Conservation (phyloP, 2,329 filamentous ascomycete genomes). For the Chaetomium sp. region DNA sequence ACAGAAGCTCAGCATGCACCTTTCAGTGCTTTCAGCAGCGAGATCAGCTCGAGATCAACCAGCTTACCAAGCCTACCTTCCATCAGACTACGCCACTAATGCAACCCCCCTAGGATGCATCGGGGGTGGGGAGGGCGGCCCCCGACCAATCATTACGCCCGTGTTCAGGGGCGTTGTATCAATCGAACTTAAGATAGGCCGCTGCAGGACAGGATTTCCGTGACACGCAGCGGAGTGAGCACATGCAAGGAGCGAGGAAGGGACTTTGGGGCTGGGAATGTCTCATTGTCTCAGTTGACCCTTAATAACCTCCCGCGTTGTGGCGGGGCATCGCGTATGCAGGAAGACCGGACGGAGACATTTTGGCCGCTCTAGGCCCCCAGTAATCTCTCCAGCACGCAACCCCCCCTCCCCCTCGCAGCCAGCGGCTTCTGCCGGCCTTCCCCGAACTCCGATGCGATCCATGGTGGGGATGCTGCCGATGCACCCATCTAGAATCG, state of each 20-base stretch:
- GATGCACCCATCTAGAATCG: not conserved
- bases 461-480: not conserved
- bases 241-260: no score
- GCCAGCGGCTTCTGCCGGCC: not conserved
- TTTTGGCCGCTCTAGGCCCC: not conserved
- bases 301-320: not conserved
- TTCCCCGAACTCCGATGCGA: not conserved
- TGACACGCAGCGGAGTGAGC: no score
- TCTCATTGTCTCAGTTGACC: not conserved
- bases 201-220: not conserved
- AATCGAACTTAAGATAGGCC: not conserved
- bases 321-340: not conserved
- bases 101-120: not conserved
- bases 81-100: not conserved
- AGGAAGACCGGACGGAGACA: not conserved
- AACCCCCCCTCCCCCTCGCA: no score
- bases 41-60: not conserved
- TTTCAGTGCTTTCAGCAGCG: not conserved
- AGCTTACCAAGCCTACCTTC: not conserved
- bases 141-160: not conserved
- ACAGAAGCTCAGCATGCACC: no score
- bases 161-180: not conserved
- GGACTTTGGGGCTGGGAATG: no score
- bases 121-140: no score
- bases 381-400: not conserved